Base-by-base conservation (phyloP, 2,329 filamentous ascomycete genomes). In the Aspergillus luchuensis region DNA sequence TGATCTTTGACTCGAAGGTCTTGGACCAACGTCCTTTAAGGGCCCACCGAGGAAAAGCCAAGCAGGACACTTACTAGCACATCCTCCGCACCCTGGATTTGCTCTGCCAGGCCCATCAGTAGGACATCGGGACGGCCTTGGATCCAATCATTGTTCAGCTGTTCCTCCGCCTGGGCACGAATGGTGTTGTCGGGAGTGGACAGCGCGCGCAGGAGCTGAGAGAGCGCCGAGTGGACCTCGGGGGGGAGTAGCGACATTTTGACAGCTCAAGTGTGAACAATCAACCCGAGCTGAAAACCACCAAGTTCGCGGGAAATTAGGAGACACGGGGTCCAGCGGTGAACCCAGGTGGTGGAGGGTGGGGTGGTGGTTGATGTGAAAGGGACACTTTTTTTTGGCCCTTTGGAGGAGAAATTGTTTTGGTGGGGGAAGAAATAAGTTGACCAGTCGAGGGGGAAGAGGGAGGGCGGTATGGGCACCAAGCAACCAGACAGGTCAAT, bases 61-160 rank as follows among this genome's bases (percentile, higher is more conserved):
- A 25, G 41, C 23, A 58, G 30, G 39, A 23, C 25, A 79, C 85
- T 78, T 84, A 95, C 91, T 61, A 86, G 83, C 68, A 87, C 82
- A 72, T 94, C 88, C 68, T 87, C 85, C n/a, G 90, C 87, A 66
- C 85, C 87, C 72, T 91, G 88, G 69, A 97, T 88, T 79, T 98
- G 94, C 80, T 98, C 95, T 43, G 90, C 93, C 70, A 99, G 82
- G 66, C 93, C 95, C 90, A 98, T 95, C 74, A 99, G 81, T 68
- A 98, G 83, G 69, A 96, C 85, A 72, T 97, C 93, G 38, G 95
- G 93, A 63, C 90, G 87, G 59, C 87, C 84, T 63, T 82, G 81
- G 38, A 92, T 90, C 95, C 95, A 99, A 83, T 92, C 93, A 78
- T 87, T 91, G 76, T 92, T 91, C 64, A 99, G 82, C 76, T 93